Percentiles rank a stretch among this genome's conserved stretches.
phyloP scores from a whole-genome alignment of 2,329 filamentous ascomycete species.

The Fusarium algeriense region DNA sequence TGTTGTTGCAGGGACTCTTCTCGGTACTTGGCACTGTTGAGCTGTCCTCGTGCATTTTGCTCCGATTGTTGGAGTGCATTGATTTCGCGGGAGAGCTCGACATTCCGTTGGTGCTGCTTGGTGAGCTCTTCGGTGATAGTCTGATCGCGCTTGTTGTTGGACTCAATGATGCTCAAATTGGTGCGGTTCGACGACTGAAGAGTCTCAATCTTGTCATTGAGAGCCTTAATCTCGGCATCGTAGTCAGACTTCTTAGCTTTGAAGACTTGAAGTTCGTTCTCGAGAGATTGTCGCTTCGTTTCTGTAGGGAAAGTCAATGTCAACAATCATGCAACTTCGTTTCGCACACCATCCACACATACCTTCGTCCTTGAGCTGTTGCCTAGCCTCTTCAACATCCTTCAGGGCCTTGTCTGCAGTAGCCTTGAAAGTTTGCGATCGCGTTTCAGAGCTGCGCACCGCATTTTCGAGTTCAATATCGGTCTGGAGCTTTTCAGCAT shows the following conservation, averaged over 20 bases:
- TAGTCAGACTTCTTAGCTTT: slow-evolving; percentile 81
- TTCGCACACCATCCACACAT: slow-evolving; percentile 46
- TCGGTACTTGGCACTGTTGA: slow-evolving; percentile 86
- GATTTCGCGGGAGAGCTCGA: slow-evolving; percentile 86
- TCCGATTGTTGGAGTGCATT: slow-evolving; percentile 84
- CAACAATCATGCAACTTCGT: slow-evolving; percentile 17
- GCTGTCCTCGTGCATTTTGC: slow-evolving; percentile 83
- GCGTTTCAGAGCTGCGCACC: slow-evolving; percentile 84
- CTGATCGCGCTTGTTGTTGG: slow-evolving; percentile 88
- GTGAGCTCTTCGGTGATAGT: slow-evolving; percentile 87
- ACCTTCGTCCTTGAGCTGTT: slow-evolving; percentile 88
- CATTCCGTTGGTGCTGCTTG: slow-evolving; percentile 87
- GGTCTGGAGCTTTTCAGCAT: slow-evolving; percentile 86
- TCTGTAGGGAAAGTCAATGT: slow-evolving; percentile 64
- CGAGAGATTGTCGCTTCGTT: slow-evolving; percentile 77
- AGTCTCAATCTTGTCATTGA: slow-evolving; percentile 85
- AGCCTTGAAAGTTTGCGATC: slow-evolving; percentile 83
- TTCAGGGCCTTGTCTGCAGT: slow-evolving; percentile 86
- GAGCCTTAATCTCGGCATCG: slow-evolving; percentile 78
- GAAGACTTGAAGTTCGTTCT: slow-evolving; percentile 83
- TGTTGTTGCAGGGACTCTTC: slow-evolving; percentile 93
- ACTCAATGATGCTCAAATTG: slow-evolving; percentile 87
- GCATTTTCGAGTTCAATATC: slow-evolving; percentile 95
- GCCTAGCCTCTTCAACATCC: slow-evolving; percentile 84
- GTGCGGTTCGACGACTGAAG: slow-evolving; percentile 94